Percentiles rank a stretch among this genome's conserved stretches.
Evolutionary conservation across 768 basidiomycete genomes (phyloP).

Genomic region (Auriculariales sp.): DNA sequence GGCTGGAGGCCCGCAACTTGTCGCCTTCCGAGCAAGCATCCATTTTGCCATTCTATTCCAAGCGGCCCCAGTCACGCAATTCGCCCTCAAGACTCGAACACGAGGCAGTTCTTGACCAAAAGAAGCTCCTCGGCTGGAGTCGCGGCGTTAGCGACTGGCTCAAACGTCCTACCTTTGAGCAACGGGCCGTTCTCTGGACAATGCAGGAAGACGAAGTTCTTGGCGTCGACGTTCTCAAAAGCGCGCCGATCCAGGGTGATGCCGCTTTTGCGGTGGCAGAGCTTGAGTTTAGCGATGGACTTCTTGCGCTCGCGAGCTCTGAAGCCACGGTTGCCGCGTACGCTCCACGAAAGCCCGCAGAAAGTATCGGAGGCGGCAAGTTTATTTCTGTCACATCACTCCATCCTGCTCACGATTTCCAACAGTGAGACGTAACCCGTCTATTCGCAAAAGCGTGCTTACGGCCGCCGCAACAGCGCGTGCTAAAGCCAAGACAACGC

Average conservation of each 20-base stretch:
- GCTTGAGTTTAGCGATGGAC: conserved; percentile 53
- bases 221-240: neutral
- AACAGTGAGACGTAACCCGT: neutral
- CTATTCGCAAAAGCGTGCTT: neutral
- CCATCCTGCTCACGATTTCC: too few relatives aligned
- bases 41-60: conserved; percentile 27
- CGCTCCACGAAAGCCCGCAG: neutral
- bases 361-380: too few relatives aligned
- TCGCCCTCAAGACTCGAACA: conserved; percentile 11
- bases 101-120: conserved; percentile 7
- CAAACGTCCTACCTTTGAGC: conserved; percentile 62
- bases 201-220: conserved; percentile 9
- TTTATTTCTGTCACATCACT: too few relatives aligned
- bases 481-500: conserved; percentile 45
- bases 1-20: conserved; percentile 23
- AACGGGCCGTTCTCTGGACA: conserved; percentile 41
- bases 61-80: neutral
- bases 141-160: conserved; percentile 55
- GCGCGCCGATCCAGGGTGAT: conserved; percentile 32
- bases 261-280: conserved; percentile 44
- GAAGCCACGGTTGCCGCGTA: neutral
- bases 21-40: conserved; percentile 26
- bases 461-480: conserved; percentile 24
- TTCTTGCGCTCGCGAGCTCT: conserved; percentile 40
- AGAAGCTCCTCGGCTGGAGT: conserved; percentile 19